Base-by-base conservation (phyloP, 768 basidiomycete species). In the Leucosporidium yakuticum region DNA sequence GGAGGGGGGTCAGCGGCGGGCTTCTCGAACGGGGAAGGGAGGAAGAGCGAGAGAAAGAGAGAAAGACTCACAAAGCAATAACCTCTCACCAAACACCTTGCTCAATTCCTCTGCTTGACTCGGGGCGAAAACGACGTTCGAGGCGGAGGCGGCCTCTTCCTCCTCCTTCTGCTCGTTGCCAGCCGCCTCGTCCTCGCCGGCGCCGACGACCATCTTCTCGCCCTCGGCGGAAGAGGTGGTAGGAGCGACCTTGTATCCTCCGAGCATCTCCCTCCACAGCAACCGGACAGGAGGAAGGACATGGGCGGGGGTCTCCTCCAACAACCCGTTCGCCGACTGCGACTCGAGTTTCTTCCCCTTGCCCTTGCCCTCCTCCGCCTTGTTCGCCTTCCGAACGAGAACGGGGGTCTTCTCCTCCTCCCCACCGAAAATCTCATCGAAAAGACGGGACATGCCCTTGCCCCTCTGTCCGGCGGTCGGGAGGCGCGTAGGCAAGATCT, bases 361-460 rank as follows among this genome's bases (percentile, higher is more conserved):
- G 31, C 47, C 62, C 27, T 19, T 9, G 3, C 27, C 23, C 23
- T 48, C 39, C 39, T 14, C 31, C 32, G 25, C 39, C n/a, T 2
- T 27, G 23, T 55, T 51, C 4, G 11, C 20, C 0, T 27, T 20
- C 2, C 31, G 11, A 4, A 19, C 25, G 21, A 31, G 19, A 4
- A 48, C 14, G 6, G 11, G 25, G 31, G 65, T 21, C 4, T 56
- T 14, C 21, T 25, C 60, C 8, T 68, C 71, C 8, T 25, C 60
- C 4, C 39, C 14, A 11, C 71, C 71, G 20, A 73, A 77, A 53
- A 79, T 71, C 36, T 78, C 77, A 66, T 72, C 70, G 14, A 72
- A 69, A 5, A 68, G 58, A 4, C 68, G 54, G 27, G 67, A 56
- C 14, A 56, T 63, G 32, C 63, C 62, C 9, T 36, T 15, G 39